Conservation (phyloP, 192 early-diverging fungal genomes). For the Gonapodya prolifera region DNA sequence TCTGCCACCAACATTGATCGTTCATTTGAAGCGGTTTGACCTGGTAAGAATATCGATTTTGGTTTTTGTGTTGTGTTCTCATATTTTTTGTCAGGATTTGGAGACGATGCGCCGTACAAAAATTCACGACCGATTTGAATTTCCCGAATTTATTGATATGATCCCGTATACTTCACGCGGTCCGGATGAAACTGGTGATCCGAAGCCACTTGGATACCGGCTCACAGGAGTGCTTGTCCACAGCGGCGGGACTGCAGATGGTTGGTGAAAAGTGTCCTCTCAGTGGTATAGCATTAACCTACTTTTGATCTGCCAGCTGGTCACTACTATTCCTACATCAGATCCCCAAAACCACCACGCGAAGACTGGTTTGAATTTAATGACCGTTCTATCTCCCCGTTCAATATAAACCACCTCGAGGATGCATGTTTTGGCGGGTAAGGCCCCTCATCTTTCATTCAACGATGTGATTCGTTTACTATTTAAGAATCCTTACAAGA, state of each 20-base stretch:
- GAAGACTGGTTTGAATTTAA: not conserved
- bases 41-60: constrained; percentile 9
- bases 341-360: not conserved
- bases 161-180: constrained; percentile 36
- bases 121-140: not conserved
- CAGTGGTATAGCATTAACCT: no score
- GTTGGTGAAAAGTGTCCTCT: no score
- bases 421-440: not conserved
- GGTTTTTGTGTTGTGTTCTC: not conserved
- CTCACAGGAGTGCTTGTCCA: constrained; percentile 42
- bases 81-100: constrained; percentile 19
- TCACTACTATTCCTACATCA: constrained; percentile 43
- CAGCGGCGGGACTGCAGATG: constrained; percentile 36
- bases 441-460: not conserved
- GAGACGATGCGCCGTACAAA: constrained; percentile 30
- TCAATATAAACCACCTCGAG: not conserved
- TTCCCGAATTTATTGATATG: constrained; percentile 35
- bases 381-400: not conserved
- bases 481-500: no score
- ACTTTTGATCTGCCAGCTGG: no score
- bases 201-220: constrained; percentile 23
- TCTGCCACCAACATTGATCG: constrained; percentile 38
- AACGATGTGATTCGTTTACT: no score
- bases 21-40: constrained; percentile 54
- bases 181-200: constrained; percentile 20